A percentile compares a stretch with the other conserved stretches of the same genome.
Conservation (phyloP, 1,284 basidiomycete species). For the Trichosporon sp. region DNA sequence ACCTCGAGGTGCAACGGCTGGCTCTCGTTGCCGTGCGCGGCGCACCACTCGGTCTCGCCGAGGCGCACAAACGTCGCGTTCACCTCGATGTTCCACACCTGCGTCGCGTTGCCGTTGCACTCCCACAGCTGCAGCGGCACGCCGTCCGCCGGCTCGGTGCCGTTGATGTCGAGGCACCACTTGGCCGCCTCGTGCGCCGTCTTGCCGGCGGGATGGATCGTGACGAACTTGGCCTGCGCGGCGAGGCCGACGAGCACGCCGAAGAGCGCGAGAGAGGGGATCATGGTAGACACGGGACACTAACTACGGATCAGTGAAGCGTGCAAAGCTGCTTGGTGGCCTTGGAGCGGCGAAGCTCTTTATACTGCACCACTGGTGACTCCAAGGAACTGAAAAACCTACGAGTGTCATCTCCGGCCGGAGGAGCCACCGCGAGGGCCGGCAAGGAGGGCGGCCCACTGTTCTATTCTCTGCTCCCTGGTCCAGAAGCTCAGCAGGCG, state of each 20-base stretch:
- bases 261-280: background rate
- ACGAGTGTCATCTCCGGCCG: background rate
- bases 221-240: background rate
- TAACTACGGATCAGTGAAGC: background rate
- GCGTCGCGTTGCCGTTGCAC: background rate
- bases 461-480: background rate
- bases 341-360: background rate
- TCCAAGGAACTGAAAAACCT: background rate
- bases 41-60: background rate
- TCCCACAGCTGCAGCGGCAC: background rate
- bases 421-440: background rate
- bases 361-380: background rate
- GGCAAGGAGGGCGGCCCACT: background rate
- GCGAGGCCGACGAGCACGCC: background rate
- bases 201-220: background rate
- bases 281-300: background rate
- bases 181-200: background rate
- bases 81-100: background rate
- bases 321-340: background rate
- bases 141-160: background rate
- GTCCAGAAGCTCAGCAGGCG: background rate
- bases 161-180: conserved; percentile 3
- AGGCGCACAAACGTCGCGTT: background rate
- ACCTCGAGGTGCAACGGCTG: background rate
- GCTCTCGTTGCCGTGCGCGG: background rate